Base-by-base conservation (phyloP, 2,329 filamentous ascomycete genomes). In the Fusarium keratoplasticum region DNA sequence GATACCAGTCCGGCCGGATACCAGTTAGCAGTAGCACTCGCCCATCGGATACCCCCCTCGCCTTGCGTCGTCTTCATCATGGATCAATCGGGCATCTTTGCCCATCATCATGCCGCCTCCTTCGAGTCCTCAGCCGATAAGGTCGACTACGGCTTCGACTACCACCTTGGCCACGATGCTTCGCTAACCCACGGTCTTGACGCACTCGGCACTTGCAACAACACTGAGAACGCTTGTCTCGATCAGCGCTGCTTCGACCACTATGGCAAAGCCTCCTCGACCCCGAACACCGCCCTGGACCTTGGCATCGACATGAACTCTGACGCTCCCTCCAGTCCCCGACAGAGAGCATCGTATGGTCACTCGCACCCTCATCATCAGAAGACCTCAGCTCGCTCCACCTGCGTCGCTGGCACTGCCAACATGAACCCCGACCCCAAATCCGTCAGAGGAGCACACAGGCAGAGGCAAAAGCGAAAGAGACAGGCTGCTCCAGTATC, bases 211-310 rank as follows among this genome's bases (percentile, higher is more conserved):
- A 75, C 72, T 14, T 79, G 79, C 67, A 70, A 78, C 55, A 81
- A 83, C 59, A 77, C 80, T 38, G 80, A 83, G 58, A 76, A 76
- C 58, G 78, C 79, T 29, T 83, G 81, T 70, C 76, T 82, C 29
- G 80, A 80, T 20, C 76, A 77, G 58, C 76, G 76, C 29, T 77
- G 76, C 57, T 76, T 77, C 36, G 74, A 76, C 57, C 76, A 77
- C 61, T 77, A 75, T 35, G 72, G 74, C 22, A 75, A 72, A 63
- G 67, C 63, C 54, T 64, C 64, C 66, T 61, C 63, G 52, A 69
- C 70, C 18, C 42, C 62, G 18, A 69, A 61, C 35, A 69, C 59
- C 61, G 62, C 61, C 62, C 64, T 63, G 67, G 65, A 71, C 8
- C 71, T 71, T 31, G 70, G 76, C 14, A 70, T 74, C 44, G 76